Percentiles rank a stretch among this genome's conserved stretches.
Conservation (phyloP, 108 stramenopile species). For the Schizochytrium sp. region DNA sequence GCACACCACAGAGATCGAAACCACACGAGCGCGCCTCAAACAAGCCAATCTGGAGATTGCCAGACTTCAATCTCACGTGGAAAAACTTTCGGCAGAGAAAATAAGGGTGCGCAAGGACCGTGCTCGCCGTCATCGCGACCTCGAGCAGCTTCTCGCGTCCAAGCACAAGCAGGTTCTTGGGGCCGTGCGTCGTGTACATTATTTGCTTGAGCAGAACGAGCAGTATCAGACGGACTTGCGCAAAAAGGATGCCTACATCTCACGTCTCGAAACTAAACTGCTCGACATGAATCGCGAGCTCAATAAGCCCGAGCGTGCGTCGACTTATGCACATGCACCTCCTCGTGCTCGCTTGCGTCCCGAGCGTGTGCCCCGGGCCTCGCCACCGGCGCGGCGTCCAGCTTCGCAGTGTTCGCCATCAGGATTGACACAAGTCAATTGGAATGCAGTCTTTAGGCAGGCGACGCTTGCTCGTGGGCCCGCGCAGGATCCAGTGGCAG, state of each 20-base stretch:
- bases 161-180: neutral
- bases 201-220: neutral
- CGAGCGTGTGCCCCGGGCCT: neutral
- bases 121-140: neutral
- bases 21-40: neutral
- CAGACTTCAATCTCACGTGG: neutral
- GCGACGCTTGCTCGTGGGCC: neutral
- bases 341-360: no score
- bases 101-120: neutral
- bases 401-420: neutral
- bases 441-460: neutral
- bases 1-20: conserved; percentile 6
- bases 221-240: neutral
- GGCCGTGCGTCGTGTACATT: neutral
- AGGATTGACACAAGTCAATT: neutral
- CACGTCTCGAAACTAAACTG: neutral
- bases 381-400: neutral
- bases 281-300: neutral
- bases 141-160: neutral
- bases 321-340: no score
- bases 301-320: neutral
- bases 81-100: neutral
- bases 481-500: neutral
- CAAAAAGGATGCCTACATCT: neutral
- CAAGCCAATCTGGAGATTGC: neutral